These are phyloP conservation scores for Bigelowiella natans DNA, from an alignment of 78 protist species.

Conservation along the genomic window DNA sequence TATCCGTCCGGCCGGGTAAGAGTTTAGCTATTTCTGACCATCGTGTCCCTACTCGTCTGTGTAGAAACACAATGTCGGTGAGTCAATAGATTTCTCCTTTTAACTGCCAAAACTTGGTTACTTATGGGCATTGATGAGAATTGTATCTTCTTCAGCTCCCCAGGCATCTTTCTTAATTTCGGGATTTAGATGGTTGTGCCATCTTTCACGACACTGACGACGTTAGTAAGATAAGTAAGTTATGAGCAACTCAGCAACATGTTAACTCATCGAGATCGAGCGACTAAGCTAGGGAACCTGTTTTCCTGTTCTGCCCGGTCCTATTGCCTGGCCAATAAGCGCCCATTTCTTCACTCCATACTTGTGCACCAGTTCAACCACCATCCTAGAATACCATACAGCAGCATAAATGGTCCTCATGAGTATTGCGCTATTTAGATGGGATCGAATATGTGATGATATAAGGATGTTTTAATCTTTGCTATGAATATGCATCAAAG, in stretches of 20 bases:
- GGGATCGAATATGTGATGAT: no score
- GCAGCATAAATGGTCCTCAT: no score
- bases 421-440: no score
- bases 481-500: no score
- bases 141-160: neutral
- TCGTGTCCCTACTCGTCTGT: conserved; percentile 49
- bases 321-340: neutral
- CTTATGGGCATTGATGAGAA: neutral
- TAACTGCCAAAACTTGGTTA: neutral
- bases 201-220: conserved; percentile 31
- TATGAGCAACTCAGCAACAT: no score
- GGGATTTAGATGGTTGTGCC: conserved; percentile 4
- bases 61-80: neutral
- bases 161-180: neutral
- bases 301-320: neutral
- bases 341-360: neutral
- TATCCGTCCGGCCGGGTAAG: conserved; percentile 80
- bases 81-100: no score
- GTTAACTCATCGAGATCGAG: no score
- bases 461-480: no score
- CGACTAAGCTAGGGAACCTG: no score
- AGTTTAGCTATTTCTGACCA: conserved; percentile 71
- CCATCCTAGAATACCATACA: neutral
- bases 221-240: no score
- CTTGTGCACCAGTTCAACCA: neutral